Base-by-base conservation (phyloP, 129 eudicot genomes). In the Artemisia annua region DNA sequence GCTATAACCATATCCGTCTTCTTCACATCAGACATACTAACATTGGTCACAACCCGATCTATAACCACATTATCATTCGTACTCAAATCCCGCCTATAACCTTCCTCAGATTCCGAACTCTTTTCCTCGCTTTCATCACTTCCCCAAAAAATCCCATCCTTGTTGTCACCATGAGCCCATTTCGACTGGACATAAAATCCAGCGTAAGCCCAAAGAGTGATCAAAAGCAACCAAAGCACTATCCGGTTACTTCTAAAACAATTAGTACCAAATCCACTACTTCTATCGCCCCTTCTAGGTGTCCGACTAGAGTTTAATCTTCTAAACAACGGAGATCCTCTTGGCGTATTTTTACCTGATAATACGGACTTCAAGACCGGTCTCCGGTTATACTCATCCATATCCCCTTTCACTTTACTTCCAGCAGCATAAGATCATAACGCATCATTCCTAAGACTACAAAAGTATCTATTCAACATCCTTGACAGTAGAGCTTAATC, bases 171-270 rank as follows among this genome's bases (percentile, higher is more conserved):
- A 80, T 94, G 97, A 20, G 97, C 97, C 97, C 97, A 91, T 75
- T 87, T 91, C 4, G 97, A 91, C 79, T 94, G 99, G 20, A 90
- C 46, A 78, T 86, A 90, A 68, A 94, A 94, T 51, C 96, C 97
- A 64, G 84, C 97, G 80, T 94, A 94, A 51, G 96, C 87, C 99
- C 99, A 94, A 68, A 94, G 89, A 75, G 99, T 90, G 74, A 94
- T 90, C 83, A 94, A 75, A 81, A 94, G 96, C 84, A 90, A 76
- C 99, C 99, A 94, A 44, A 90, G 90, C 43, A 94, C 88, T 46
- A 94, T 81, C 57, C 89, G 82, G 58, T 90, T 83, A 72, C 88
- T 86, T 75, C 87, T 80, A 63, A 88, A 85, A 78, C 88, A 88
- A 54, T 81, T 84, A 81, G 78, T 50, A 66, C 69, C 67, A 72